Evolutionary conservation across 2,329 filamentous ascomycete species (phyloP).

Genomic region (Fusarium subtropicale): DNA sequence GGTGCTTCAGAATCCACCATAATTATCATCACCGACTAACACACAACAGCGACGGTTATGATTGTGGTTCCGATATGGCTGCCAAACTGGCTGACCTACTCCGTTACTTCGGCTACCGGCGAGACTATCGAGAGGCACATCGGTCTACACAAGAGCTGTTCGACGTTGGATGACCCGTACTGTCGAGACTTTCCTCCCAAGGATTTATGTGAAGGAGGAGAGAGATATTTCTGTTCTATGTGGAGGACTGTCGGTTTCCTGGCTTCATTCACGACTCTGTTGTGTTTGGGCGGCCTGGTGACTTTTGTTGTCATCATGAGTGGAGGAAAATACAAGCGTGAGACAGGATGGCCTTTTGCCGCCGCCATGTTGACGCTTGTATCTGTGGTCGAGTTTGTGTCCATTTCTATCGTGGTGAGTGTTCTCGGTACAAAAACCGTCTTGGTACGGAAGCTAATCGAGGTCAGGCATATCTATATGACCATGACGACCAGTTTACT

Average conservation of each 20-base stretch:
- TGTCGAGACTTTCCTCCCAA: conserved; percentile 62
- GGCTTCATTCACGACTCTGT: conserved; percentile 84
- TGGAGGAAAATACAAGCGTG: conserved; percentile 83
- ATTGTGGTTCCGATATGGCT: conserved; percentile 76
- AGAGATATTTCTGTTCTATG: conserved; percentile 86
- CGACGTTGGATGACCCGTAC: conserved; percentile 69
- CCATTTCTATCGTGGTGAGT: conserved; percentile 86
- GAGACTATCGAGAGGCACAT: conserved; percentile 68
- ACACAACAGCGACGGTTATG: conserved; percentile 71
- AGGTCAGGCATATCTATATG: conserved; percentile 80
- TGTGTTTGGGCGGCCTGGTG: conserved; percentile 84
- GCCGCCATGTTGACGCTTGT: conserved; percentile 73
- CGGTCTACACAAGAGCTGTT: conserved; percentile 86
- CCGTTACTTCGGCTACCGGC: conserved; percentile 62
- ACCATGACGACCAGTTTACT: conserved; percentile 85
- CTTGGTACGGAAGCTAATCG: conserved; percentile 8
- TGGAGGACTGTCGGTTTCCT: conserved; percentile 91
- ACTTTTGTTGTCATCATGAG: conserved; percentile 80
- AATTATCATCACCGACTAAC: conserved; percentile 48
- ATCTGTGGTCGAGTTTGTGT: conserved; percentile 76
- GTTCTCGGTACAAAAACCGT: neutral
- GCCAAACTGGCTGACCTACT: conserved; percentile 77
- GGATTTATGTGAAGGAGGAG: conserved; percentile 55
- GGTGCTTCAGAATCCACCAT: neutral
- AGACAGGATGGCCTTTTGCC: conserved; percentile 84